Evolutionary conservation across 495 filamentous ascomycete species (phyloP).

Genomic region (Xylaria grammica): DNA sequence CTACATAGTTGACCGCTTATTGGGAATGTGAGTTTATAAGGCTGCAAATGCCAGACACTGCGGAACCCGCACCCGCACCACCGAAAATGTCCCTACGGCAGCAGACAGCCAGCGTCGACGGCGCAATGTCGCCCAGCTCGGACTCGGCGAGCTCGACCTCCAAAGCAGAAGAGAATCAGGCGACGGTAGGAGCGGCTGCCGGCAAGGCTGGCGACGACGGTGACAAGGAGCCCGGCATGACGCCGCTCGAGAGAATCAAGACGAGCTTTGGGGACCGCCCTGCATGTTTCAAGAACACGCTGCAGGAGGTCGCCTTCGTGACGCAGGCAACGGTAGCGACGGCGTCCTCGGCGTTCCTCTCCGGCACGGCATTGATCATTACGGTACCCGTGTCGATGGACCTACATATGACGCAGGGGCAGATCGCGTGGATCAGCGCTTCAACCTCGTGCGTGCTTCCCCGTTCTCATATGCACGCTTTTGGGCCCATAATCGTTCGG

Average conservation of each 20-base stretch:
- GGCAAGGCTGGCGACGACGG: slow-evolving; percentile 1
- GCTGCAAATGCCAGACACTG: slow-evolving; percentile 6
- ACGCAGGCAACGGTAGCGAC: slow-evolving; percentile 72
- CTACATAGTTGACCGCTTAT: not conserved
- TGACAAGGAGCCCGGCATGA: slow-evolving; percentile 25
- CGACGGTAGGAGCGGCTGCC: not conserved
- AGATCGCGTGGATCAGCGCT: slow-evolving; percentile 77
- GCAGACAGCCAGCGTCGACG: slow-evolving; percentile 2
- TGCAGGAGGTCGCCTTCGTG: slow-evolving; percentile 71
- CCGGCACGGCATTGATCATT: slow-evolving; percentile 64
- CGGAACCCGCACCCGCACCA: slow-evolving; percentile 23
- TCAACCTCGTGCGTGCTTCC: slow-evolving; percentile 56
- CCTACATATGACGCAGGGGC: slow-evolving; percentile 68
- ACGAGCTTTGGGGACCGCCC: slow-evolving; percentile 34
- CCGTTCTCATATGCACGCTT: not conserved
- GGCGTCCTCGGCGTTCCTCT: slow-evolving; percentile 64
- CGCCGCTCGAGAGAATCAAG: slow-evolving; percentile 29
- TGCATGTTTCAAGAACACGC: slow-evolving; percentile 51
- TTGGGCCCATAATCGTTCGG: not conserved
- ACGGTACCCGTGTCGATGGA: slow-evolving; percentile 66
- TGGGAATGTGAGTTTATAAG: not conserved
- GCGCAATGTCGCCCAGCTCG: slow-evolving; percentile 19
- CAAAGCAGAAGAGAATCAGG: slow-evolving; percentile 1
- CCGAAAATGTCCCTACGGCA: slow-evolving; percentile 19
- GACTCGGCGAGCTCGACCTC: slow-evolving; percentile 8